Conservation (phyloP, 148 eudicot species). For the Rhododendron vialii region DNA sequence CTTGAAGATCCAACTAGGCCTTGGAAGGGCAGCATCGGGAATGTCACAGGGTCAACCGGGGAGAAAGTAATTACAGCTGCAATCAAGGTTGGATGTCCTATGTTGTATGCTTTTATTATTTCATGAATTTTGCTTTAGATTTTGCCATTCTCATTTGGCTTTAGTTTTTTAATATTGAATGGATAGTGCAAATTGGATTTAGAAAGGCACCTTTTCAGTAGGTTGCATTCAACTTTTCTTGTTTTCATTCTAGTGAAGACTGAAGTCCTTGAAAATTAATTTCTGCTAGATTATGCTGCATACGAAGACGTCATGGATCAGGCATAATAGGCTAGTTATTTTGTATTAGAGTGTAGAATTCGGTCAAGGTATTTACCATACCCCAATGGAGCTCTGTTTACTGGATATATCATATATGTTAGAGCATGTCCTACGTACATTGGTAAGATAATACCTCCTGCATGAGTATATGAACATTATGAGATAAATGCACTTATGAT, state of each 20-base stretch:
- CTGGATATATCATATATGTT: neutral
- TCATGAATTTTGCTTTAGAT: neutral
- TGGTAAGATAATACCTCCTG: neutral
- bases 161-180: neutral
- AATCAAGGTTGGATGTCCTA: conserved; percentile 51
- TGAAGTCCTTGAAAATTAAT: neutral
- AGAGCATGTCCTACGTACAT: neutral
- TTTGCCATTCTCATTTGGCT: neutral
- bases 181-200: neutral
- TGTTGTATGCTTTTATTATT: neutral
- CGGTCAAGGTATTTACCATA: neutral
- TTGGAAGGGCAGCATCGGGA: conserved; percentile 41
- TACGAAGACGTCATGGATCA: neutral
- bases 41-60: conserved; percentile 36
- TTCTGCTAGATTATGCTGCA: neutral
- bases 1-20: conserved; percentile 28
- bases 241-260: neutral
- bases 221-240: neutral
- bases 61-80: conserved; percentile 71
- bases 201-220: neutral
- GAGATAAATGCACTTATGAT: neutral
- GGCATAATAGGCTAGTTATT: neutral
- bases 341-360: neutral
- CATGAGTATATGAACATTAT: neutral
- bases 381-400: neutral